A percentile compares a stretch with the other conserved stretches of the same genome.
phyloP scores from a whole-genome alignment of 2,329 filamentous ascomycete species.

The Diaporthe vaccinii region DNA sequence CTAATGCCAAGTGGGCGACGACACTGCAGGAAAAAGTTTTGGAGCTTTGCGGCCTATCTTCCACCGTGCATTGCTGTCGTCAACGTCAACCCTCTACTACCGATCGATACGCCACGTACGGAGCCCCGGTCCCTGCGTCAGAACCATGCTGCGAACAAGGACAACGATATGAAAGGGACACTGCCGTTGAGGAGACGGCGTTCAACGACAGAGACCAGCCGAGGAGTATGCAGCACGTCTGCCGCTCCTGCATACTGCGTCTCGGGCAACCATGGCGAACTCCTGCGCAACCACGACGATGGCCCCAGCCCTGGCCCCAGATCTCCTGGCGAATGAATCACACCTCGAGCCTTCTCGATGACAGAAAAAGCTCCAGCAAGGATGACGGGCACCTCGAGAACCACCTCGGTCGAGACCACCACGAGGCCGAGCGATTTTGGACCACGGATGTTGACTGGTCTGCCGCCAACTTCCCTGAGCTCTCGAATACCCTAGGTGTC shows the following conservation, averaged over 20 bases:
- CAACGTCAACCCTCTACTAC: background rate
- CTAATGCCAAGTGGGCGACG: background rate
- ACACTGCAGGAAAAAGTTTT: background rate
- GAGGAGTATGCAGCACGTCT: conserved; percentile 41
- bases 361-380: background rate
- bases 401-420: background rate
- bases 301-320: conserved; percentile 1
- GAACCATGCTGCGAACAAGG: conserved; percentile 17
- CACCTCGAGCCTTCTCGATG: background rate
- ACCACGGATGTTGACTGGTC: background rate
- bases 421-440: background rate
- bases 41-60: conserved; percentile 2
- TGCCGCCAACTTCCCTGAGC: background rate
- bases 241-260: conserved; percentile 40
- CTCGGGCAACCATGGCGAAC: conserved; percentile 39
- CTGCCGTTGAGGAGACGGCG: conserved; percentile 38
- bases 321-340: conserved; percentile 19
- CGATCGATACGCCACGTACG: background rate
- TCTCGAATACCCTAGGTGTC: background rate
- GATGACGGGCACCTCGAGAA: background rate
- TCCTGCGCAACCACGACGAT: conserved; percentile 3
- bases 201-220: conserved; percentile 30
- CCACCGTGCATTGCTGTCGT: background rate
- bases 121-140: background rate
- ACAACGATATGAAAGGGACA: conserved; percentile 36